Base-by-base conservation (phyloP, 169 alveolate species). In the Pseudocohnilembus persalinus region DNA sequence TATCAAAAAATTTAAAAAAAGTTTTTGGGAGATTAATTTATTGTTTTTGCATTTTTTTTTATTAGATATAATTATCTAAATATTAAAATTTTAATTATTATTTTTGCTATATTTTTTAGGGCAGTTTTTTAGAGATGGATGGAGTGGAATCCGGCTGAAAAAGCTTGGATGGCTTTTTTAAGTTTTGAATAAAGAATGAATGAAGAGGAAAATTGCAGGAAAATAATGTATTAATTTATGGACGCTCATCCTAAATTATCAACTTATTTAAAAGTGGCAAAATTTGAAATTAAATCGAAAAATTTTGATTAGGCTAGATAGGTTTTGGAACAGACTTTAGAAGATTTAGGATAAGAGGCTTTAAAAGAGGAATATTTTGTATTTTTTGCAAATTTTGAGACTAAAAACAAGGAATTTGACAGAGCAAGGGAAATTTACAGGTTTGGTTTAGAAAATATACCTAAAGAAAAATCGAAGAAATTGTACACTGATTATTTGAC, bases 181-280 rank as follows among this genome's bases (percentile, higher is more conserved):
- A 97, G 97, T 89, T 99, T 98, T 94, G 99, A 99, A 90, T 99
- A 98, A 90, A 96, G 99, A 83, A 96, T 99, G 97, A 98, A 98
- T 31, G 99, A 99, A 80, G 91, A 96, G 74, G 98, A 98, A 25
- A 93, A 97, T 64, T 97, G 99, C n/a, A 90, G 99, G 88, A 27
- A 81, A 86, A 73, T 86, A 30, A 86, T 86, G 90, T 76, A 86
- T 81, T 73, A 86, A 49, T 86, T 95, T 90, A 94, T 99, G 88
- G 98, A 98, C 76, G 94, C 89, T 76, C 90, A 96, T n/a, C 99
- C 99, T 33, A 91, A 93, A 65, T 94, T 97, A 30, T 93, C 88
- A 82, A 93, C 98, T 29, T 99, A 97, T 92, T 85, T 98, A 83
- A 96, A 96, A 90, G 98, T 97, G 30, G 99, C 98, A 33, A 99